Conservation (phyloP, 441 rosid species). For the Gossypium davidsonii region DNA sequence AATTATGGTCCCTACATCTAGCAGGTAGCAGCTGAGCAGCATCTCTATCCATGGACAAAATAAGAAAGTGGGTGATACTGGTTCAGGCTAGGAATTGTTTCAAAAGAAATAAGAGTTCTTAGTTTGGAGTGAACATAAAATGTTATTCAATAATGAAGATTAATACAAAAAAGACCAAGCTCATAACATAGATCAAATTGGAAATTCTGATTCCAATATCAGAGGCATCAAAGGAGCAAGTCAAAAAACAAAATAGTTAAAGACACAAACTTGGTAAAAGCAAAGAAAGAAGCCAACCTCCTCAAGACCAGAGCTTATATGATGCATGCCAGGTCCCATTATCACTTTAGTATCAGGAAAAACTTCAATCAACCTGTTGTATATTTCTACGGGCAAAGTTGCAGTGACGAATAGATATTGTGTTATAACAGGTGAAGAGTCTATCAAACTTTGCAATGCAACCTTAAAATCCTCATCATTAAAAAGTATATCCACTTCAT, state of each 20-base stretch:
- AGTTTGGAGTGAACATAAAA: neutral
- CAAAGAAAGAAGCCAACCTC: constrained; percentile 45
- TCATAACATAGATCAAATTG: neutral
- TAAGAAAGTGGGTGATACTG: neutral
- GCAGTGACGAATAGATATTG: constrained; percentile 89
- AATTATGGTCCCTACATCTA: neutral
- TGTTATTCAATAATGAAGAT: neutral
- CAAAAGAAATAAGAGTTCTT: neutral
- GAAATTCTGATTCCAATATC: neutral
- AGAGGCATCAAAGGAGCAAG: neutral
- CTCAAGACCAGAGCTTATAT: constrained; percentile 69
- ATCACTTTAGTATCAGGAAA: constrained; percentile 78
- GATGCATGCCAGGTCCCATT: constrained; percentile 91
- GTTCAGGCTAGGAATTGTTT: neutral
- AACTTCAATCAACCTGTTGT: constrained; percentile 69
- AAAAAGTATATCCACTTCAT: constrained; percentile 83
- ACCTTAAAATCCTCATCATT: constrained; percentile 74
- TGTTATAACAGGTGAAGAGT: constrained; percentile 56
- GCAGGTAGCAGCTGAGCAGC: neutral
- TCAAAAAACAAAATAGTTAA: neutral
- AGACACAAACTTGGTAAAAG: neutral
- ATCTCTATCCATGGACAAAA: neutral
- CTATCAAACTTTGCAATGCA: constrained; percentile 62
- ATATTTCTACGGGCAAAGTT: constrained; percentile 74
- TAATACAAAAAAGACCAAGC: neutral